A percentile compares a stretch with the other conserved stretches of the same genome.
These are phyloP conservation scores for Adansonia grandidieri DNA, from an alignment of 441 rosid genomes.

Conservation along the genomic window DNA sequence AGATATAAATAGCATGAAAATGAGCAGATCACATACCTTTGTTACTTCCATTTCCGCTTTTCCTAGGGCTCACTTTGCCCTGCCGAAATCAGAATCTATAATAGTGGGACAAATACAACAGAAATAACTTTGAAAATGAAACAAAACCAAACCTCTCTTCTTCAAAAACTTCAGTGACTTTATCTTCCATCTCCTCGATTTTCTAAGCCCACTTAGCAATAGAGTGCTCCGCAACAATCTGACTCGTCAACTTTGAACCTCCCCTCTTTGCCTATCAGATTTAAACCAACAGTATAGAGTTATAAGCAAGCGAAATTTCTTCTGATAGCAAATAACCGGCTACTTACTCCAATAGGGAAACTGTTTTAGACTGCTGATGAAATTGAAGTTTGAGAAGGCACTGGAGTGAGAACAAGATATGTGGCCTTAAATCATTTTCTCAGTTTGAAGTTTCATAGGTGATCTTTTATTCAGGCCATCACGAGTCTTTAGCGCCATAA, in stretches of 20 bases:
- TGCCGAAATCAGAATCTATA: slow-evolving; percentile 42
- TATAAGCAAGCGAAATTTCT: background rate
- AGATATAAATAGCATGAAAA: background rate
- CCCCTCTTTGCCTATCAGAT: slow-evolving; percentile 73
- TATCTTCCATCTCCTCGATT: slow-evolving; percentile 89
- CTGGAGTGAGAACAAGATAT: background rate
- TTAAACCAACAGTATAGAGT: background rate
- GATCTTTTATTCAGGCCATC: slow-evolving; percentile 4
- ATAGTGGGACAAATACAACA: slow-evolving; percentile 17
- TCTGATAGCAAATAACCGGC: slow-evolving; percentile 10
- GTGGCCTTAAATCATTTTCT: background rate
- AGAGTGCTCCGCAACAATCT: slow-evolving; percentile 88
- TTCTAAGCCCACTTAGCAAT: slow-evolving; percentile 83
- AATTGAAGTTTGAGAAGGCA: background rate
- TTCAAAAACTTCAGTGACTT: slow-evolving; percentile 69
- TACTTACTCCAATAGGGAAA: slow-evolving; percentile 7
- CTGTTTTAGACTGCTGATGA: background rate
- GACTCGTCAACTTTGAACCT: slow-evolving; percentile 90
- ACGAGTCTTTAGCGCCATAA: slow-evolving; percentile 10
- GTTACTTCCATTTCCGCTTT: slow-evolving; percentile 97
- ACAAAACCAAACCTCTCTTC: slow-evolving; percentile 76
- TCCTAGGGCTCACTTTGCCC: slow-evolving; percentile 85
- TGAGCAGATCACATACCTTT: slow-evolving; percentile 57
- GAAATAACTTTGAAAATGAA: background rate
- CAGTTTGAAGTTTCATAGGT: background rate